Percentiles rank a stretch among this genome's conserved stretches.
phyloP scores from a whole-genome alignment of 176 grass and related monocot species.

The Bromus sterilis region DNA sequence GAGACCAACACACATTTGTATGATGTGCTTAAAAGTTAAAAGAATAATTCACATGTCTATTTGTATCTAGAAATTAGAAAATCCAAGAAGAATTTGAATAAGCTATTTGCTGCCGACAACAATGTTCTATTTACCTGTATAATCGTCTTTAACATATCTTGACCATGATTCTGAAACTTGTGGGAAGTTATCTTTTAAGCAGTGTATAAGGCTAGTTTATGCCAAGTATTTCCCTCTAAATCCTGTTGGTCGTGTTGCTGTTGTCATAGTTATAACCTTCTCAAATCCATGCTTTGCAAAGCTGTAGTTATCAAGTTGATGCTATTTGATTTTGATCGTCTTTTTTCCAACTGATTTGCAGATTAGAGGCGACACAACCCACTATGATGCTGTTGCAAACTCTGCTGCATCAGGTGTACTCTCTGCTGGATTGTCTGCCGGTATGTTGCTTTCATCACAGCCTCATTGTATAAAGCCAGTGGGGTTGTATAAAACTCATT shows the following conservation, averaged over 20 bases:
- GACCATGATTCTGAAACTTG: neutral
- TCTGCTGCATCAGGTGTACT: conserved; percentile 91
- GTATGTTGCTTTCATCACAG: conserved; percentile 35
- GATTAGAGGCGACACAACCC: conserved; percentile 96
- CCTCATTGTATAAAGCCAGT: neutral
- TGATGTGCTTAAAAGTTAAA: too few species aligned
- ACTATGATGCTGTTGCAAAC: conserved; percentile 98
- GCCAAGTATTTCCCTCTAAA: neutral
- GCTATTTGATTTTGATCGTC: neutral
- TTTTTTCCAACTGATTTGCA: conserved; percentile 21
- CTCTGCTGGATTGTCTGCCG: conserved; percentile 67
- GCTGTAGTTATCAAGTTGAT: neutral
- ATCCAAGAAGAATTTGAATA: neutral
- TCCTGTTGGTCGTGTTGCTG: neutral
- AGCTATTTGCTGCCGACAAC: neutral
- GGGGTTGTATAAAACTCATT: conserved; percentile 1
- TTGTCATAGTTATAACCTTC: neutral
- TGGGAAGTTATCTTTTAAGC: neutral
- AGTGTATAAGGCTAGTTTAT: neutral
- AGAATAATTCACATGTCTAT: neutral
- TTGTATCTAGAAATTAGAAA: neutral
- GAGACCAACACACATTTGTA: neutral
- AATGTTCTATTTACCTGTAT: neutral
- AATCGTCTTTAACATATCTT: neutral
- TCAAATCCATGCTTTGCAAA: neutral